Percentiles rank a stretch among this genome's conserved stretches.
phyloP scores from a whole-genome alignment of 2,329 filamentous ascomycete genomes.

The Falciphora oryzae region DNA sequence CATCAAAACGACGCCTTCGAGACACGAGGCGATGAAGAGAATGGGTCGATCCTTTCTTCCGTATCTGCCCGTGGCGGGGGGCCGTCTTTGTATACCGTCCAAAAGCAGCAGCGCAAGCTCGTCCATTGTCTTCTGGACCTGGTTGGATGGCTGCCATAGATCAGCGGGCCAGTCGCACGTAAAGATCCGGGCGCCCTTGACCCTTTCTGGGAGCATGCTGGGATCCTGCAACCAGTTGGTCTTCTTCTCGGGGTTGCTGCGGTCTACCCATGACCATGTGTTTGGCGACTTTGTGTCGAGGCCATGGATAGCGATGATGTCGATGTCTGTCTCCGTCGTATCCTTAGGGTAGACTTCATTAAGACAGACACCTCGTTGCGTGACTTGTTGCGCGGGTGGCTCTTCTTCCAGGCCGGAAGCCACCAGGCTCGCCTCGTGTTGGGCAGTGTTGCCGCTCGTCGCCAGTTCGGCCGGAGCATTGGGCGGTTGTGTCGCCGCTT shows the following conservation, averaged over 20 bases:
- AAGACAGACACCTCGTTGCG: slow-evolving; percentile 8
- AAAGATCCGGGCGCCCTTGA: slow-evolving; percentile 20
- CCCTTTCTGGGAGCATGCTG: slow-evolving; percentile 20
- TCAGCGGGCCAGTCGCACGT: slow-evolving; percentile 24
- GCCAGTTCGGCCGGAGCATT: neutral
- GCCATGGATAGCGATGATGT: slow-evolving; percentile 13
- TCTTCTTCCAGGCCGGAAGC: neutral
- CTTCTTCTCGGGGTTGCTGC: neutral
- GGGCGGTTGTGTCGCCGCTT: neutral
- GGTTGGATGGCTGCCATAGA: slow-evolving; percentile 16
- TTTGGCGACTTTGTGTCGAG: slow-evolving; percentile 22
- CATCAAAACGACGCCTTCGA: slow-evolving; percentile 26
- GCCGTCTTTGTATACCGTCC: slow-evolving; percentile 18
- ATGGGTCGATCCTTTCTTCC: slow-evolving; percentile 17
- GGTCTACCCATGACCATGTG: slow-evolving; percentile 21
- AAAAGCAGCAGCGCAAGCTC: slow-evolving; percentile 21
- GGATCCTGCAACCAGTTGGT: slow-evolving; percentile 23
- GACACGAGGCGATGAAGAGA: slow-evolving; percentile 28
- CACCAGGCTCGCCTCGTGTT: neutral
- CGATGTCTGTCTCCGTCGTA: slow-evolving; percentile 14
- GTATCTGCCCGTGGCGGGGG: neutral
- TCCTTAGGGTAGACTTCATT: slow-evolving; percentile 11
- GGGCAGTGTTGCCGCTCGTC: neutral
- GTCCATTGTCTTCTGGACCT: slow-evolving; percentile 15
- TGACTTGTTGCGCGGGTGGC: neutral